Percentiles rank a stretch among this genome's conserved stretches.
These are phyloP conservation scores for Metschnikowia baotianmanensis DNA, from an alignment of 805 yeast genomes.

Conservation along the genomic window DNA sequence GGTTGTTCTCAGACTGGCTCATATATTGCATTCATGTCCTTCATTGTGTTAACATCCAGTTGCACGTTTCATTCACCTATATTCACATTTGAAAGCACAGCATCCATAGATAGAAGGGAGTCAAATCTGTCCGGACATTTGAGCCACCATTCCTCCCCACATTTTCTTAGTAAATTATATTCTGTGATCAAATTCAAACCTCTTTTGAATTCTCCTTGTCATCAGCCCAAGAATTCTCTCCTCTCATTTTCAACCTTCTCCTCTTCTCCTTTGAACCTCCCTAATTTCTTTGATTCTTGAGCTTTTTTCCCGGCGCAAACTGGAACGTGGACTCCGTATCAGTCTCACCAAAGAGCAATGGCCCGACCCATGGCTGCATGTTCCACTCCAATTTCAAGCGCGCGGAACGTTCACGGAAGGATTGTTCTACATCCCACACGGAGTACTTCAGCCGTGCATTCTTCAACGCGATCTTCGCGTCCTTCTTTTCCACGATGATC, in stretches of 20 bases:
- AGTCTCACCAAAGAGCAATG: constrained; percentile 65
- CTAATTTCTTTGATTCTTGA: too few species aligned
- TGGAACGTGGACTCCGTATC: constrained; percentile 25
- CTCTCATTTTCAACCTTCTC: not conserved
- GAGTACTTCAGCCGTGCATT: constrained; percentile 70
- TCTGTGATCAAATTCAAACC: not conserved
- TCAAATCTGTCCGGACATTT: too few species aligned
- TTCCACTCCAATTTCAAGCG: constrained; percentile 79
- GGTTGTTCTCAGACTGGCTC: too few species aligned
- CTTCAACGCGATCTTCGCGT: constrained; percentile 54
- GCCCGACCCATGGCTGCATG: constrained; percentile 88
- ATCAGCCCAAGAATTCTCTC: not conserved
- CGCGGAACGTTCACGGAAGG: constrained; percentile 63
- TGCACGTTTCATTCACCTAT: too few species aligned
- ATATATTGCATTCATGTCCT: too few species aligned
- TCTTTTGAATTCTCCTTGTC: not conserved
- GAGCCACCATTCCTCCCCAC: too few species aligned
- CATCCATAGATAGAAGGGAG: too few species aligned
- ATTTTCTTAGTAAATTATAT: too few species aligned
- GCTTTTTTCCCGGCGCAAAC: constrained; percentile 27
- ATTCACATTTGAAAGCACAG: too few species aligned
- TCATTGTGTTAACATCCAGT: too few species aligned
- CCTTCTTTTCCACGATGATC: constrained; percentile 58
- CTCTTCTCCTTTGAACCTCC: too few species aligned
- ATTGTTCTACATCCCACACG: constrained; percentile 78